Evolutionary conservation across 345 rosid genomes (phyloP), one percentile per base, ranked within the genome.

Genomic region (Boechera stricta): DNA sequence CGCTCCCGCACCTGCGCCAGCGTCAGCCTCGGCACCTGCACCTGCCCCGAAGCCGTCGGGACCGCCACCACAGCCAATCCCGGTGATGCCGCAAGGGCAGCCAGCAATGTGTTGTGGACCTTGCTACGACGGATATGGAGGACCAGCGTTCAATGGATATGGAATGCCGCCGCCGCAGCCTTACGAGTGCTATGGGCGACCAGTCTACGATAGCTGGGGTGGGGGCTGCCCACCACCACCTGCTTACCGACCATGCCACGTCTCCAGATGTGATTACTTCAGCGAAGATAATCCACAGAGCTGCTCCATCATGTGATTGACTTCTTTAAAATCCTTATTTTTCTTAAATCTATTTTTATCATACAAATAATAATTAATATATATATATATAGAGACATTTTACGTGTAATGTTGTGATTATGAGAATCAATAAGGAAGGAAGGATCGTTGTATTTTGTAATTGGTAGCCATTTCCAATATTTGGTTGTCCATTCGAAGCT

Each of bases 201-300:
- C 85, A 0, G 90, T 89, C 39, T 91, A 81, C 29, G 87, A 89
- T 3, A 81, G 90, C 65, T 85, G 87, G 85, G 88, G 89, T 0
- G 76, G 86, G 16, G 86, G 88, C 15, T 64, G 41, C 69, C 65
- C 65, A 2, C 82, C 84, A 48, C 82, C 82, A 57, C 77, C 81
- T 31, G 28, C 57, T 44, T 36, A 16, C 72, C 39, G 67, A n/a
- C 66, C 54, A 5, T 57, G 70, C 69, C 72, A 57, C 47, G 61
- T 6, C 56, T 67, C 70, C 15, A 60, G 82, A 16, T 82, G 86
- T 31, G 88, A 87, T 53, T 86, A 80, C 77, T 72, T 84, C 41
- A 64, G 67, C 28, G 89, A 89, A 63, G 97, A 87, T 5, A 83
- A 84, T 77, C 82, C 87, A 4, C 76, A 69, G 3, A 77, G 56